Evolutionary conservation across 2,329 filamentous ascomycete species (phyloP), one percentile per base, ranked within the genome.

Genomic region (Fusarium graminum): DNA sequence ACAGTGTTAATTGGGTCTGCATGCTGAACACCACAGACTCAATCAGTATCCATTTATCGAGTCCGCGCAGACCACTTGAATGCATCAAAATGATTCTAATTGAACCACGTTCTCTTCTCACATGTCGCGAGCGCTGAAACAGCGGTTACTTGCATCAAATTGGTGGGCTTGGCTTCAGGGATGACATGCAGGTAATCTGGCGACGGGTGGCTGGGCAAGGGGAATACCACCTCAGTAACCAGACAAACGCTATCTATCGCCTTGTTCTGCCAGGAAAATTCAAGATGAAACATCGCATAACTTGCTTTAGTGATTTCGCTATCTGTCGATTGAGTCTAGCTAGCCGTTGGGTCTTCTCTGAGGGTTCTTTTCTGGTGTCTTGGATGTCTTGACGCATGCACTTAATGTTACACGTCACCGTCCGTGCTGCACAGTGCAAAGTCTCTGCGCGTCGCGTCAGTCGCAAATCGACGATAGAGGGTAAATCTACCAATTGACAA

Each of bases 391-490:
- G 32, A 56, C 39, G 42, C 9, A 32, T 12, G 14, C n/a, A 19
- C 42, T 56, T n/a, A 22, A 25, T 40, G 56, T 57, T 63, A 65
- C 62, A 43, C 41, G 41, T 52, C 50, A 63, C 30, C 1, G 55
- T 34, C 30, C 1, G 55, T 34, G 29, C 14, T 29, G 17, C 29
- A 63, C 59, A 57, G 58, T 50, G 58, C 40, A 22, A 36, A 16
- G 19, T 30, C 17, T 11, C 50, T 52, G 44, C 46, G 44, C 26
- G 43, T 57, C 58, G 29, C 34, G 12, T 19, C 10, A 22, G 40
- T 14, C 30, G 50, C 32, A 36, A 2, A 25, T 4, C 30, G 8
- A 17, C 32, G n/a, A 36, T n/a, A 34, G 32, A 34, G 30, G 13
- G 16, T 34, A 16, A 34, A 8, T 34, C 32, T 9, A 9, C 16